Conservation (phyloP, 306 rosid genomes). For the Ochetophila trinervis region DNA sequence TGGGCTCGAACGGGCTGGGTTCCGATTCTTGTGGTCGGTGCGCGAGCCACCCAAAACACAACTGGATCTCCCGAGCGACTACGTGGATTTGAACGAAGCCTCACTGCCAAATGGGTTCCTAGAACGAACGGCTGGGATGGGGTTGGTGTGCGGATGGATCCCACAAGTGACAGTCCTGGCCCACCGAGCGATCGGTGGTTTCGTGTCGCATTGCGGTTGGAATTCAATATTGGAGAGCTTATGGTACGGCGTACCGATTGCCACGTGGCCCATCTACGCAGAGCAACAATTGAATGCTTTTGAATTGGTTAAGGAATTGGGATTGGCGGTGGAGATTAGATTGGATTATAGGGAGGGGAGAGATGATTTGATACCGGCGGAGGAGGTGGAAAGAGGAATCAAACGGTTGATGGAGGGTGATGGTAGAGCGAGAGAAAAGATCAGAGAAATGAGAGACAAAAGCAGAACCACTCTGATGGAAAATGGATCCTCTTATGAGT, state of each 20-base stretch:
- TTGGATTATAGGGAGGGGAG: conserved; percentile 42
- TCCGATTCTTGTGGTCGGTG: conserved; percentile 46
- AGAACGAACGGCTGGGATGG: conserved; percentile 32
- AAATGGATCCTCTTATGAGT: conserved; percentile 35
- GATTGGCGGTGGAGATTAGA: conserved; percentile 50
- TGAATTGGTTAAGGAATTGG: conserved; percentile 54
- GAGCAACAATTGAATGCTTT: conserved; percentile 65
- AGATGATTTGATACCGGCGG: conserved; percentile 36
- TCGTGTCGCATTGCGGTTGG: conserved; percentile 70
- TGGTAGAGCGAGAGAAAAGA: conserved; percentile 33
- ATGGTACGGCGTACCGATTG: conserved; percentile 56
- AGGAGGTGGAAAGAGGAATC: conserved; percentile 35
- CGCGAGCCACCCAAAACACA: conserved; percentile 40
- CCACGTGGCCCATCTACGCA: conserved; percentile 59
- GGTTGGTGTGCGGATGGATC: conserved; percentile 52
- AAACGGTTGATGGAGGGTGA: conserved; percentile 28
- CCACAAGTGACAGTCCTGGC: conserved; percentile 48
- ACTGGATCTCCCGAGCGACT: conserved; percentile 26
- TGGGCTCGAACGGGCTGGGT: conserved; percentile 33
- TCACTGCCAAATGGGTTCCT: conserved; percentile 40
- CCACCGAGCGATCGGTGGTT: conserved; percentile 47
- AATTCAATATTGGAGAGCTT: conserved; percentile 59
- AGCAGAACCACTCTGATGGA: conserved; percentile 24
- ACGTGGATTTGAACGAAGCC: neutral
- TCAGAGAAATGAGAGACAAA: conserved; percentile 35